phyloP scores from a whole-genome alignment of 768 basidiomycete species.

The Suillus plorans region DNA sequence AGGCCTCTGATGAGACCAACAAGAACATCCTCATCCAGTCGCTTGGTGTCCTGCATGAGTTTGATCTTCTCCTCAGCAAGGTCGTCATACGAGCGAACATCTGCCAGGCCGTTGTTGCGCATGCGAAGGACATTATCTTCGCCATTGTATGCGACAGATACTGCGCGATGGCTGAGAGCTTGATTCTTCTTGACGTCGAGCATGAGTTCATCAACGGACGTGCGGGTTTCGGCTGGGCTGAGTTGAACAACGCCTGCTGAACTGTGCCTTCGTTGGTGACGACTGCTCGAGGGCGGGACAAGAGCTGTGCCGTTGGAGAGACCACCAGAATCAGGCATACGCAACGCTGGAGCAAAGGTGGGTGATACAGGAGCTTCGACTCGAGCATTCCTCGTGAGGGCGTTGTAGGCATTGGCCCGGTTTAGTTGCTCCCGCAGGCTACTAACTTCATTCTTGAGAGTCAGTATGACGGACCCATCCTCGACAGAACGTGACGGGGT shows the following conservation, averaged over 20 bases:
- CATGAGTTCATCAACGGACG: constrained; percentile 78
- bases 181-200: constrained; percentile 70
- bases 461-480: constrained; percentile 82
- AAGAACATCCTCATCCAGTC: constrained; percentile 90
- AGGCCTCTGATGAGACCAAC: constrained; percentile 86
- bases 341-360: constrained; percentile 80
- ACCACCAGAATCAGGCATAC: constrained; percentile 43
- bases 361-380: constrained; percentile 78
- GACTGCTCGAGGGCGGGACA: constrained; percentile 38
- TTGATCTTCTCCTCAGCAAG: constrained; percentile 94
- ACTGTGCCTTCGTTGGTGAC: constrained; percentile 83
- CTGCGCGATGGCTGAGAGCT: constrained; percentile 74
- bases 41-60: constrained; percentile 87
- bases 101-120: constrained; percentile 63
- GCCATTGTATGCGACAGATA: constrained; percentile 85
- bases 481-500: constrained; percentile 70
- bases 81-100: constrained; percentile 79
- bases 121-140: constrained; percentile 71
- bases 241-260: constrained; percentile 77
- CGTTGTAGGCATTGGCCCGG: constrained; percentile 89
- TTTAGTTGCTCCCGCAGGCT: constrained; percentile 93
- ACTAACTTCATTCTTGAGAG: constrained; percentile 90
- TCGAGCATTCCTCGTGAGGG: constrained; percentile 72
- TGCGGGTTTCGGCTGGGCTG: constrained; percentile 60
- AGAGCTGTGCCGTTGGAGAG: constrained; percentile 47